phyloP scores from a whole-genome alignment of 768 basidiomycete genomes.

The Kondoa subrosea region DNA sequence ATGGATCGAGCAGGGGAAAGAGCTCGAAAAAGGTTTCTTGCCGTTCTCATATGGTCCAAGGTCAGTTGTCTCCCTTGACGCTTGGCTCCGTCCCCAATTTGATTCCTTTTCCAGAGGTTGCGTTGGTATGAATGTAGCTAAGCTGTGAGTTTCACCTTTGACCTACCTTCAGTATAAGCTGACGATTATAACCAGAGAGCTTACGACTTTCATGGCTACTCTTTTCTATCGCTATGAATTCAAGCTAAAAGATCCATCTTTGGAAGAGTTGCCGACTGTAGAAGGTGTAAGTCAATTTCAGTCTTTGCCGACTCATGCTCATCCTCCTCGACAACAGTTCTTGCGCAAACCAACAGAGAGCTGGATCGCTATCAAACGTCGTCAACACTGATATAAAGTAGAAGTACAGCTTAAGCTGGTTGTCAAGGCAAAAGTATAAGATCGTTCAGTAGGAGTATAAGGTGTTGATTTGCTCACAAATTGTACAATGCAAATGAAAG shows the following conservation, averaged over 20 bases:
- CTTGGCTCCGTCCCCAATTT: neutral
- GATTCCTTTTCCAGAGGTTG: constrained; percentile 47
- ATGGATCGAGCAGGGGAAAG: constrained; percentile 50
- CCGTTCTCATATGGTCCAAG: constrained; percentile 71
- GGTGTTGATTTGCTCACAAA: too few species aligned
- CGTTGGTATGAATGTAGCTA: constrained; percentile 50
- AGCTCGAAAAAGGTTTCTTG: constrained; percentile 47
- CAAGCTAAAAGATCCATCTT: constrained; percentile 18
- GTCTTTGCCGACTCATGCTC: neutral
- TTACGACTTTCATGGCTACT: constrained; percentile 64
- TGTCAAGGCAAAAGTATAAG: too few species aligned
- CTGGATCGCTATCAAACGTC: neutral
- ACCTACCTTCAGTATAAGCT: neutral
- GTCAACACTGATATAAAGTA: neutral
- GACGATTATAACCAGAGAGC: constrained; percentile 48
- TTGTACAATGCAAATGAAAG: too few species aligned
- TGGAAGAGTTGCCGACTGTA: constrained; percentile 46
- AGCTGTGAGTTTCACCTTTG: neutral
- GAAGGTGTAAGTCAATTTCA: constrained; percentile 41
- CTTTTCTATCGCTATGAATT: constrained; percentile 49
- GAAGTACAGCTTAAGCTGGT: too few species aligned
- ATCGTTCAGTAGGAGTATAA: too few species aligned
- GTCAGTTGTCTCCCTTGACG: constrained; percentile 29
- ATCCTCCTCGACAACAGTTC: constrained; percentile 36
- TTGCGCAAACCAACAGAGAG: constrained; percentile 44